These are phyloP conservation scores for Candida maltosa DNA, from an alignment of 805 yeast species.

Conservation along the genomic window DNA sequence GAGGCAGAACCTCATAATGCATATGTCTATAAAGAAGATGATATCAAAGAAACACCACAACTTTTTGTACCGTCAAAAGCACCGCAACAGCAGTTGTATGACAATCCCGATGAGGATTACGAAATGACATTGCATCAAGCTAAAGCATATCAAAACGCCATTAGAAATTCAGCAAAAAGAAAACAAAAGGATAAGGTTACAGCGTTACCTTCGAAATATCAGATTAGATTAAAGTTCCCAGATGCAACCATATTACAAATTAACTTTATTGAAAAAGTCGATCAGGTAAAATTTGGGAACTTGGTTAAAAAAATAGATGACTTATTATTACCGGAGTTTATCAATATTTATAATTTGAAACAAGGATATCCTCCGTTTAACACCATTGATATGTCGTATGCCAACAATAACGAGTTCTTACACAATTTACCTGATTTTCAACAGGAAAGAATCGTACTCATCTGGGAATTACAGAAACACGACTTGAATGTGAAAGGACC, in stretches of 20 bases:
- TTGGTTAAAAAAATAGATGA: slow-evolving; percentile 34
- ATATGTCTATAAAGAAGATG: slow-evolving; percentile 2
- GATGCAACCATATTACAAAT: slow-evolving; percentile 35
- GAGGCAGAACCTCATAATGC: no score
- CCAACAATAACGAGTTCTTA: slow-evolving; percentile 21
- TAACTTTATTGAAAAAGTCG: slow-evolving; percentile 20
- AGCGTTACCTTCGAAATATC: slow-evolving; percentile 21
- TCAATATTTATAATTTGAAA: slow-evolving; percentile 28
- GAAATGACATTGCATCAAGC: slow-evolving; percentile 37
- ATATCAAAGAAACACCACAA: slow-evolving; percentile 14
- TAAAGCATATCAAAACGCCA: slow-evolving; percentile 31
- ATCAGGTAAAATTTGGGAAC: slow-evolving; percentile 29
- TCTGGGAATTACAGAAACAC: slow-evolving; percentile 28
- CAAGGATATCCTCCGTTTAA: slow-evolving; percentile 39
- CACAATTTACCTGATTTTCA: slow-evolving; percentile 27
- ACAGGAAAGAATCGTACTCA: slow-evolving; percentile 26
- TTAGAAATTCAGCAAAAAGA: slow-evolving; percentile 22
- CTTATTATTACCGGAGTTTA: slow-evolving; percentile 22
- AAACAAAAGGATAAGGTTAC: slow-evolving; percentile 6
- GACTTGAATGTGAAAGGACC: slow-evolving; percentile 19
- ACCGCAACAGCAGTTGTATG: slow-evolving; percentile 17
- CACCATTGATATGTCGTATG: slow-evolving; percentile 23
- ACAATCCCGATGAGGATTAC: slow-evolving; percentile 42
- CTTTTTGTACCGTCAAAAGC: slow-evolving; percentile 16
- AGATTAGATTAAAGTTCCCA: slow-evolving; percentile 36